A percentile compares a stretch with the other conserved stretches of the same genome.
phyloP scores from a whole-genome alignment of 2,329 filamentous ascomycete species.

The Microsporum ferrugineum region DNA sequence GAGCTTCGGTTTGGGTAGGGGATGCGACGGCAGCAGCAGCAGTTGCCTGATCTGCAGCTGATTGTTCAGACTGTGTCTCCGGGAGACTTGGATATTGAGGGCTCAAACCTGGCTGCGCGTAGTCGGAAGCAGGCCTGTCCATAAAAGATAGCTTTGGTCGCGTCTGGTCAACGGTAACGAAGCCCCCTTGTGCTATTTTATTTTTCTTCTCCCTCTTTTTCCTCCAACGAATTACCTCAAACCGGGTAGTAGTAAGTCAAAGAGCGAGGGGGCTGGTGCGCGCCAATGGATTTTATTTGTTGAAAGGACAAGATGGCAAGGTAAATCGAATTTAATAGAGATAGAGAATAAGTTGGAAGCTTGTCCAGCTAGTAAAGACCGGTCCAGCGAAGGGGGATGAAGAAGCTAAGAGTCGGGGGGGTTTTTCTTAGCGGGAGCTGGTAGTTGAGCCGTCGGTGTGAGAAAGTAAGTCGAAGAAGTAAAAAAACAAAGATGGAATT shows the following conservation, averaged over 20 bases:
- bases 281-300: background rate
- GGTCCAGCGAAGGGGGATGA: background rate
- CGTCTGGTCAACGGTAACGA: conserved; percentile 7
- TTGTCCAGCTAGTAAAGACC: background rate
- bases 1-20: conserved; percentile 27
- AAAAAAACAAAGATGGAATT: conserved; percentile 5
- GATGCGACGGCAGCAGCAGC: conserved; percentile 45
- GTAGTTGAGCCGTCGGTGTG: background rate
- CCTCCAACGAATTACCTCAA: conserved; percentile 1
- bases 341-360: background rate
- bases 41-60: conserved; percentile 81
- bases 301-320: background rate
- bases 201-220: conserved; percentile 6
- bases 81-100: conserved; percentile 42
- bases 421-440: background rate
- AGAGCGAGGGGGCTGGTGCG: background rate
- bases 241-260: background rate
- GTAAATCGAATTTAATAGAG: background rate
- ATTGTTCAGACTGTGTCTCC: conserved; percentile 67
- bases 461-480: background rate
- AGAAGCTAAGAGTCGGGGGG: background rate
- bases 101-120: conserved; percentile 80
- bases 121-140: conserved; percentile 58
- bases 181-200: background rate
- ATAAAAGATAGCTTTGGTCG: conserved; percentile 25